These are phyloP conservation scores for Nitzschia sp. DNA, from an alignment of 108 stramenopile genomes.

Conservation along the genomic window DNA sequence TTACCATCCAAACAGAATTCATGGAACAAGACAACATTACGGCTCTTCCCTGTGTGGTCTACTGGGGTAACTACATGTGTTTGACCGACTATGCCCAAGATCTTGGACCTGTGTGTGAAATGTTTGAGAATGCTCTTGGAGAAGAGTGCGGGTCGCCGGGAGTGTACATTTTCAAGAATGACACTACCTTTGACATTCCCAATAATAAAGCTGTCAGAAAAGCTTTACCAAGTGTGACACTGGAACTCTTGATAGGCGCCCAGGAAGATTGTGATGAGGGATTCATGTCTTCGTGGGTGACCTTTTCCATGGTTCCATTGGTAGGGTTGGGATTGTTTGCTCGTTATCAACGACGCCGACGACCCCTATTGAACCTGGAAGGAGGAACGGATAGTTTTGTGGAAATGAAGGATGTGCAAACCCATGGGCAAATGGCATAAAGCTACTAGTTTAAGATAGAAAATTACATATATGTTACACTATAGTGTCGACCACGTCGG, in stretches of 20 bases:
- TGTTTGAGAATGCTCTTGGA: background rate
- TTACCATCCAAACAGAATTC: too few relatives aligned
- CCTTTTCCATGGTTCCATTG: background rate
- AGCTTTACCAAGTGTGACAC: too few relatives aligned
- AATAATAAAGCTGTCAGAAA: too few relatives aligned
- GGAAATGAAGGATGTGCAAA: constrained; percentile 13
- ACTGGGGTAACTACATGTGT: too few relatives aligned
- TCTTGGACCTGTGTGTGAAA: background rate
- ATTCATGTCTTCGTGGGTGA: background rate
- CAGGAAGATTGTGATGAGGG: background rate
- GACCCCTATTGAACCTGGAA: constrained; percentile 2
- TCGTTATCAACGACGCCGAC: background rate
- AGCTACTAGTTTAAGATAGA: background rate
- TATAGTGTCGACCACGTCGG: background rate
- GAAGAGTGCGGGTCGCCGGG: constrained; percentile 1
- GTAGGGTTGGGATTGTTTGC: background rate
- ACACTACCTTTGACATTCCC: background rate
- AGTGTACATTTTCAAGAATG: background rate
- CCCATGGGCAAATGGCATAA: background rate
- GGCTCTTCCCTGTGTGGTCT: too few relatives aligned
- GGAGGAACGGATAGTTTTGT: background rate
- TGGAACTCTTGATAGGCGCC: background rate
- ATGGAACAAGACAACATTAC: too few relatives aligned
- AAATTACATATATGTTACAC: background rate
- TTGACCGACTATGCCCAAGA: constrained; percentile 5